Conservation (phyloP, 78 protist species). For the Dictyostelium purpureum region DNA sequence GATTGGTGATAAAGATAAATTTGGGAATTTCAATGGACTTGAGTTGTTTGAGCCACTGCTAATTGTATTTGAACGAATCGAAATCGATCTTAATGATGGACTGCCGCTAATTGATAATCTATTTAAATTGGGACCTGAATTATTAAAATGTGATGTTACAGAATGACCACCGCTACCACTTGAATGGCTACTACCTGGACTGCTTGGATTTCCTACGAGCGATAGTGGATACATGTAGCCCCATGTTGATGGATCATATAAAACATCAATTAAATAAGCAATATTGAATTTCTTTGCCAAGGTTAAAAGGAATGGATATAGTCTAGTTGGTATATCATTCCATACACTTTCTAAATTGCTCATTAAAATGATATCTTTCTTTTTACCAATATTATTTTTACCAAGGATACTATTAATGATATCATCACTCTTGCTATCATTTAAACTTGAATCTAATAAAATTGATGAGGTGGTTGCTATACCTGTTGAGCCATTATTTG, state of each 20-base stretch:
- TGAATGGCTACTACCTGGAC: not conserved
- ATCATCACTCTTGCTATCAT: not conserved
- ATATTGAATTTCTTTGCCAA: constrained; percentile 36
- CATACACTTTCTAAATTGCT: constrained; percentile 28
- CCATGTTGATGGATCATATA: constrained; percentile 54
- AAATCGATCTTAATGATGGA: constrained; percentile 16
- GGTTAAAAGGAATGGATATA: constrained; percentile 37
- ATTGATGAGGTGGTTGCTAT: not conserved
- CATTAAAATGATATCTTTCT: constrained; percentile 36
- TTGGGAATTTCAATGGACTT: constrained; percentile 19
- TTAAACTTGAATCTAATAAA: not conserved
- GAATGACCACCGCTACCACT: not conserved
- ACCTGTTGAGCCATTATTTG: not conserved
- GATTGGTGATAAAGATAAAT: constrained; percentile 14
- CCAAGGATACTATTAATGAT: not conserved
- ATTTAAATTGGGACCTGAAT: not conserved
- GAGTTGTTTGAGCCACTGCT: constrained; percentile 9
- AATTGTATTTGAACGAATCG: not conserved
- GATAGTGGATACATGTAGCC: constrained; percentile 22
- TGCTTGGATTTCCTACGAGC: not conserved
- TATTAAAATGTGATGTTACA: too few relatives aligned
- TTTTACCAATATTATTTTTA: not conserved
- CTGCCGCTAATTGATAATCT: constrained; percentile 12
- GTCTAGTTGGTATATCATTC: constrained; percentile 34
- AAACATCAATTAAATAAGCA: constrained; percentile 49